Conservation (phyloP, 1,284 basidiomycete species). For the Ceratobasidium sp. region DNA sequence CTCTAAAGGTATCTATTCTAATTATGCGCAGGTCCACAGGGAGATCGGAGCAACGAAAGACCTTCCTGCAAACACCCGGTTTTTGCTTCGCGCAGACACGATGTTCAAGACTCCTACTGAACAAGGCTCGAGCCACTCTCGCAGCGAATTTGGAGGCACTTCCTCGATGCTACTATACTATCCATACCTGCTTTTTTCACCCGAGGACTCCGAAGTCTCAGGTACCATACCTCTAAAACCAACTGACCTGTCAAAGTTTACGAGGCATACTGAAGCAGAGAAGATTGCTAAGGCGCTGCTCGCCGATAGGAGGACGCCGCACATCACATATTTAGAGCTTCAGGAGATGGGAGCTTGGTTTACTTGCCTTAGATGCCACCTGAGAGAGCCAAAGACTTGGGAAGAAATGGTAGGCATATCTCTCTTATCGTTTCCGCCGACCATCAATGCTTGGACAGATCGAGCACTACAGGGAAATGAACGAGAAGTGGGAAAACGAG, state of each 20-base stretch:
- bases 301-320: neutral
- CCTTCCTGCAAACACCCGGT: neutral
- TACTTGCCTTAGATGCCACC: neutral
- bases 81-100: slow-evolving; percentile 17
- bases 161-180: neutral
- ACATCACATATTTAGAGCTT: neutral
- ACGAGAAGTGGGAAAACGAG: neutral
- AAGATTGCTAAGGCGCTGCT: neutral
- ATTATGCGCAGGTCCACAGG: neutral
- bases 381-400: neutral
- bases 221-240: too few species aligned
- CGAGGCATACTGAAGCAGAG: neutral
- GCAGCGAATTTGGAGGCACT: too few species aligned
- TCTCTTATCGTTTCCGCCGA: neutral
- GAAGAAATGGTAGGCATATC: neutral
- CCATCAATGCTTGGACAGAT: neutral
- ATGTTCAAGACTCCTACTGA: neutral
- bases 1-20: too few species aligned
- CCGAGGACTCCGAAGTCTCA: too few species aligned
- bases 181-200: neutral
- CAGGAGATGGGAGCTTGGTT: neutral
- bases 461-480: neutral
- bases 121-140: neutral
- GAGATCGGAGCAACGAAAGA: neutral
- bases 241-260: too few species aligned